Conservation (phyloP, 176 grass and related monocot genomes). For the Secale cereale region DNA sequence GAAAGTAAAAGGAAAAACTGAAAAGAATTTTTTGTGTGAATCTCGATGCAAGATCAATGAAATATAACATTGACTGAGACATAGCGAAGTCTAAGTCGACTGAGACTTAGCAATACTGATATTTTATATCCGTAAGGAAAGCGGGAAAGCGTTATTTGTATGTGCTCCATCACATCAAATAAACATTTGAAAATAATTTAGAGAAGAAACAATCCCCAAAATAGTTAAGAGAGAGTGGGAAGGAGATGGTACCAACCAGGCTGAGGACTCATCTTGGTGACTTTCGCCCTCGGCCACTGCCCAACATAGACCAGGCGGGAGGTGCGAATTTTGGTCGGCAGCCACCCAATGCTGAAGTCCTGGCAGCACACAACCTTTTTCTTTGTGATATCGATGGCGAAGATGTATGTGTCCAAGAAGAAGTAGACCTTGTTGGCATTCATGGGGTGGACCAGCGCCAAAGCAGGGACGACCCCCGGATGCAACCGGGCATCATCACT, state of each 20-base stretch:
- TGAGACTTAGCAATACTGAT: too few species aligned
- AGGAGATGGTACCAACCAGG: neutral
- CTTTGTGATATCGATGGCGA: neutral
- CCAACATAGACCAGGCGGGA: neutral
- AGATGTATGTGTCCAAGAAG: neutral
- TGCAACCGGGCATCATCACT: neutral
- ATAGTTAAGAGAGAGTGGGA: neutral
- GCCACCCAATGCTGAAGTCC: neutral
- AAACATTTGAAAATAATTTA: neutral
- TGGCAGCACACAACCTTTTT: neutral
- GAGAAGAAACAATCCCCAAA: neutral
- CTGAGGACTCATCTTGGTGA: neutral
- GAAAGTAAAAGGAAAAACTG: too few species aligned
- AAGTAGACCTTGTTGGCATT: neutral
- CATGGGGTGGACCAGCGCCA: neutral
- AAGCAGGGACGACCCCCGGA: neutral
- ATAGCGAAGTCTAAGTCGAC: too few species aligned
- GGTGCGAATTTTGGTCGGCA: neutral
- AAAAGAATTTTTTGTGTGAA: too few species aligned
- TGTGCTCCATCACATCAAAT: neutral
- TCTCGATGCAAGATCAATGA: too few species aligned
- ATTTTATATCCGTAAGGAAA: too few species aligned
- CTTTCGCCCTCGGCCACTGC: neutral
- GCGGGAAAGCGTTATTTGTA: neutral
- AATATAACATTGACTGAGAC: too few species aligned